Percentiles rank a stretch among this genome's conserved stretches.
Evolutionary conservation across 331 rosid genomes (phyloP).

Genomic region (Malus hybrid): DNA sequence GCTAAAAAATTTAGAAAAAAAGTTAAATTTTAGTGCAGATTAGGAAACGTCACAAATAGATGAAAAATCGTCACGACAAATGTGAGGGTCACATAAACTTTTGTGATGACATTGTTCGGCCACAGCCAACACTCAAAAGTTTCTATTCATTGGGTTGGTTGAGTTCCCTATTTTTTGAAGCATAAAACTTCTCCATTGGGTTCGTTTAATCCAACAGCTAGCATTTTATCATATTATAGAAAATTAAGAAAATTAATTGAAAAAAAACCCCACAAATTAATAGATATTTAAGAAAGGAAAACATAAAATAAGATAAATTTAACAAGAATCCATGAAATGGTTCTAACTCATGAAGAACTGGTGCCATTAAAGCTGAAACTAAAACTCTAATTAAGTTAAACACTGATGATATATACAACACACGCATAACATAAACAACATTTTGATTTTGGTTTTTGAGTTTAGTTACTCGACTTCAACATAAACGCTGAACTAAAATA

Average conservation of each 20-base stretch:
- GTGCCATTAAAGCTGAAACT: neutral
- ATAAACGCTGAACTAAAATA: constrained; percentile 1
- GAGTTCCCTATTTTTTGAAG: no score
- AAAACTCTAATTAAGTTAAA: neutral
- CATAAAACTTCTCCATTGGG: neutral
- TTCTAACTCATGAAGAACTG: neutral
- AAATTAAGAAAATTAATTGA: neutral
- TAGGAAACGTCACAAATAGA: neutral
- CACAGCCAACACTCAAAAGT: neutral
- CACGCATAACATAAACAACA: neutral
- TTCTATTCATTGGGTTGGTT: neutral
- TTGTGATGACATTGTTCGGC: neutral
- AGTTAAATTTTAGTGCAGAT: neutral
- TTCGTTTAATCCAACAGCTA: neutral
- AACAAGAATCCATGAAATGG: neutral
- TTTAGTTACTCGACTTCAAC: neutral
- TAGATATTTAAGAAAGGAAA: neutral
- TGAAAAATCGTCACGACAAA: neutral
- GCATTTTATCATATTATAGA: no score
- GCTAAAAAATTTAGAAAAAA: neutral
- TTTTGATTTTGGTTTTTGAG: neutral
- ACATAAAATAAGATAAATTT: neutral
- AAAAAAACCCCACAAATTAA: neutral
- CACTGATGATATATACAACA: neutral
- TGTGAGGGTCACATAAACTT: neutral